phyloP scores from a whole-genome alignment of 495 filamentous ascomycete genomes.

The Melanomma pulvis-pyrius region DNA sequence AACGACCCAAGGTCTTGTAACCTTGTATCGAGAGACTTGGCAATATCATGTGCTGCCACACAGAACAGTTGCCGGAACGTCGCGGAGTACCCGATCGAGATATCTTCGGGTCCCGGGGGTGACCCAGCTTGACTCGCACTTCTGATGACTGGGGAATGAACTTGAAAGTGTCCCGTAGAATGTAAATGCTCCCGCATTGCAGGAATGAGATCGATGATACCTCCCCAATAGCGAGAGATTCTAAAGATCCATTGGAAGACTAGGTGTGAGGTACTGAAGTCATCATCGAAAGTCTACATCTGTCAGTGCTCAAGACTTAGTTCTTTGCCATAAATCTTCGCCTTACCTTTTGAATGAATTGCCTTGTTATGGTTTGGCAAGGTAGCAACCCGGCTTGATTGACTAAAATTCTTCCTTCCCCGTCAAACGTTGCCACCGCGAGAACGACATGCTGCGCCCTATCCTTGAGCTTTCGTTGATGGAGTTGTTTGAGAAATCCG shows the following conservation, averaged over 20 bases:
- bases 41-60: slow-evolving; percentile 72
- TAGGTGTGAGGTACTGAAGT: slow-evolving; percentile 74
- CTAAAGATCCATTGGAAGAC: slow-evolving; percentile 88
- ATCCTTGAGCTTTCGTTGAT: slow-evolving; percentile 57
- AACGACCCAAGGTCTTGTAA: slow-evolving; percentile 70
- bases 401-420: slow-evolving; percentile 74
- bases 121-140: slow-evolving; percentile 34
- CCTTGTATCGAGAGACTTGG: slow-evolving; percentile 62
- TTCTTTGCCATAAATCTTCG: neutral
- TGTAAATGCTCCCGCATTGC: slow-evolving; percentile 64
- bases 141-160: slow-evolving; percentile 20
- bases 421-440: slow-evolving; percentile 75
- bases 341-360: slow-evolving; percentile 69
- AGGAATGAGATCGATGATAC: slow-evolving; percentile 66
- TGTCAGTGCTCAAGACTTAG: neutral
- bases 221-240: slow-evolving; percentile 73
- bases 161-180: slow-evolving; percentile 18
- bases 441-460: slow-evolving; percentile 79
- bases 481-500: slow-evolving; percentile 59
- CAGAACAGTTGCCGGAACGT: slow-evolving; percentile 89
- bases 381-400: slow-evolving; percentile 81
- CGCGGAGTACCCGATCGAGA: slow-evolving; percentile 64
- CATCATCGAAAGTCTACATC: slow-evolving; percentile 67
- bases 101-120: slow-evolving; percentile 40
- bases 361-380: slow-evolving; percentile 74